Conservation (phyloP, 73 alveolate genomes). For the Stentor roeselii region DNA sequence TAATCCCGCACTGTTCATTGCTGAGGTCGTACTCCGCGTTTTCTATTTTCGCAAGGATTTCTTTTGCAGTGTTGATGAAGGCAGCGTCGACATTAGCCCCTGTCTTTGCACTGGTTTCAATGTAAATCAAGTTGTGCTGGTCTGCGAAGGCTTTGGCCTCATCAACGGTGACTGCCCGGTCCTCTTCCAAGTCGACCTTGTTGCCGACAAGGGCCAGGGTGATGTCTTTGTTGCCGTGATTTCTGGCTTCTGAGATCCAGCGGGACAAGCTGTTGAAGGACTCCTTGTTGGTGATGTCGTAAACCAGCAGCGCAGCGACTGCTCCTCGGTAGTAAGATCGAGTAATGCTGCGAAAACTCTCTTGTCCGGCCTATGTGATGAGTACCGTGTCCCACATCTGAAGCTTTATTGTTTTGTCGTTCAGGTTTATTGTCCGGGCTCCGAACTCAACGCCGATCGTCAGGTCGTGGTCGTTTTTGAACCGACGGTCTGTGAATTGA, state of each 20-base stretch:
- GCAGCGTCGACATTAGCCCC: conserved; percentile 55
- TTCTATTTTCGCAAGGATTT: background rate
- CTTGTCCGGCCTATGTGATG: conserved; percentile 80
- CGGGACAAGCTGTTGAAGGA: conserved; percentile 46
- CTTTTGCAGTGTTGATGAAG: background rate
- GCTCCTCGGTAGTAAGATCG: conserved; percentile 88
- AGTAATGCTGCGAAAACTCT: conserved; percentile 83
- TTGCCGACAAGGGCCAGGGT: conserved; percentile 45
- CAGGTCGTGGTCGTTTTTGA: conserved; percentile 76
- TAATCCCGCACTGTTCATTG: conserved; percentile 39
- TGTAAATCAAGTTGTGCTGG: conserved; percentile 54
- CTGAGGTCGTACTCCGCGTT: conserved; percentile 32
- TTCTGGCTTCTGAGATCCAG: conserved; percentile 50
- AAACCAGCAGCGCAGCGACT: conserved; percentile 82
- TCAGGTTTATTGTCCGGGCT: conserved; percentile 74
- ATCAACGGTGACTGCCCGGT: conserved; percentile 53
- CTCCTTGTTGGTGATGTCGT: conserved; percentile 78
- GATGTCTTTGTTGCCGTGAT: conserved; percentile 39
- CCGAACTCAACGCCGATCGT: conserved; percentile 97
- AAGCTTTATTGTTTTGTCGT: conserved; percentile 63
- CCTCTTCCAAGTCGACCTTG: conserved; percentile 48
- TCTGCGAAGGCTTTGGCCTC: conserved; percentile 78
- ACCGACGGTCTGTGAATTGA: conserved; percentile 71
- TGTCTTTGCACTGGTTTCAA: conserved; percentile 82
- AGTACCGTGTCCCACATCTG: conserved; percentile 94